Evolutionary conservation across 345 rosid genomes (phyloP).

Genomic region (Raphanus sativus): DNA sequence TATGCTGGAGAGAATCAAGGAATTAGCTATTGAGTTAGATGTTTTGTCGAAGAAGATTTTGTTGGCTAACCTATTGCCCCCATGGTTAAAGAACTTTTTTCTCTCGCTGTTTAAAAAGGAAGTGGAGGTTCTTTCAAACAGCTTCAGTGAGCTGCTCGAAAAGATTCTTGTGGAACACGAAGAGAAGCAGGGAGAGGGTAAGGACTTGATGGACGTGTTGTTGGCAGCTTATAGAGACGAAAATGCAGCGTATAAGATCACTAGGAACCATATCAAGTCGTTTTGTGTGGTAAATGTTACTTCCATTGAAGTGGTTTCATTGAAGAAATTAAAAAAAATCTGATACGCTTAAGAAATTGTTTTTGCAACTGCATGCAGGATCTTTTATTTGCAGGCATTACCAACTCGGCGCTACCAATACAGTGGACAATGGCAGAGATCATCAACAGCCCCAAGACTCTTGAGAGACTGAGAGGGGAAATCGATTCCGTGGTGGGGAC

Average conservation of each 20-base stretch:
- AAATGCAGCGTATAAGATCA: background rate
- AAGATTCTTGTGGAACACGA: slow-evolving; percentile 2
- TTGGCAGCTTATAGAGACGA: background rate
- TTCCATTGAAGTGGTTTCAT: background rate
- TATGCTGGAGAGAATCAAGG: background rate
- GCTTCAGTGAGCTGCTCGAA: background rate
- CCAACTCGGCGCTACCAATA: background rate
- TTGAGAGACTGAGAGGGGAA: background rate
- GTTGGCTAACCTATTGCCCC: background rate
- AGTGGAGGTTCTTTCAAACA: background rate
- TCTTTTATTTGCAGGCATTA: background rate
- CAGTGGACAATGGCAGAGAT: background rate
- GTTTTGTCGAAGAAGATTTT: background rate
- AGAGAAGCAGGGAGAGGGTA: background rate
- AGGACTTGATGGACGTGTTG: background rate
- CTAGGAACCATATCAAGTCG: background rate
- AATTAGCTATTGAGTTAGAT: background rate
- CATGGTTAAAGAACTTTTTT: background rate
- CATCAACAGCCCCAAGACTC: background rate
- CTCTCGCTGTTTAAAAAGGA: background rate
- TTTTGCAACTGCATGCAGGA: background rate
- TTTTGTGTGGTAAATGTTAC: background rate
- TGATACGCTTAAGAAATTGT: background rate
- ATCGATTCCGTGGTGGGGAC: background rate
- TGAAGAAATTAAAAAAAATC: background rate